Base-by-base conservation (phyloP, 2,329 filamentous ascomycete genomes). In the Chaetomiaceae sp. region DNA sequence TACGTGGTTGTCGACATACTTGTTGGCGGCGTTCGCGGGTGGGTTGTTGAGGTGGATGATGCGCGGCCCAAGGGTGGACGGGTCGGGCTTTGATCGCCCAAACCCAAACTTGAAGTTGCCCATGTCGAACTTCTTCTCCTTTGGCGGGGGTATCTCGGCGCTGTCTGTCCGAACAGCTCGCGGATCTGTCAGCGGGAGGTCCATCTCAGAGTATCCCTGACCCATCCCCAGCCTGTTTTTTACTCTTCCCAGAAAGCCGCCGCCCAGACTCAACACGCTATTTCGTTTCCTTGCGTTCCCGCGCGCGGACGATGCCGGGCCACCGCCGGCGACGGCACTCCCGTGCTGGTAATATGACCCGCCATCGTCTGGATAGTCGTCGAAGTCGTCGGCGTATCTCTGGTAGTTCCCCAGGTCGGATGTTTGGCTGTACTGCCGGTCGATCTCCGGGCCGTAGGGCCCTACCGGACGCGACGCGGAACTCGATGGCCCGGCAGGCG, bases 21-120 rank as follows among this genome's bases (percentile, higher is more conserved):
- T 95, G 75, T 91, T 92, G 47, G 78, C 79, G 40, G 87, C 81
- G 69, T 99, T 99, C 49, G 91, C 91, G 2, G 92, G 90, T 4
- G 91, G 87, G 67, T 99, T 97, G 79, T 99, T 99, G 67, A 99
- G 82, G 68, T 95, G 84, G 68, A 99, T 97, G 63, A 96, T 84
- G 60, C 94, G 83, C 39, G 94, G 94, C 11, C 94, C 94, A 27
- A 97, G 77, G 6, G 89, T 95, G 39, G 92, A 89, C 7, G 92
- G 91, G 69, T 99, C 94, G 39, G 85, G 82, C 69, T 94, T 94
- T 61, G 84, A 80, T 66, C 88, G 78, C 19, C 90, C 89, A 69
- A 97, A 91, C 45, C 91, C 89, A 69, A 96, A 96, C 73, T 89
- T 96, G 83, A 97, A 95, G 66, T 83, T 89, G 63, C 83, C 81